Evolutionary conservation across 257 asterid species (phyloP), one percentile per base, ranked within the genome.

Genomic region (Jaltomata sinuosa): DNA sequence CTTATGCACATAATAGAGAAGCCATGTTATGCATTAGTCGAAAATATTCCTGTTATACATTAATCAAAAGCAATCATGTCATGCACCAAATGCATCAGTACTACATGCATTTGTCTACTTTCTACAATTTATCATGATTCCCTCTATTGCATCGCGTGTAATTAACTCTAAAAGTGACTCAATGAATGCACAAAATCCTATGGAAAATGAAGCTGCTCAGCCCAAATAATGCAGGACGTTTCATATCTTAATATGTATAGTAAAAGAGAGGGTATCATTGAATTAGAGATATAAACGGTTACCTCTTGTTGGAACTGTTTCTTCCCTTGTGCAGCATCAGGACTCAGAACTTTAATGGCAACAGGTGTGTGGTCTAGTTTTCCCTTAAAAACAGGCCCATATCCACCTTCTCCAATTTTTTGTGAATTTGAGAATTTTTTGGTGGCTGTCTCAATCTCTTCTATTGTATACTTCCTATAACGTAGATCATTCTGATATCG

Each of bases 301-400:
- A 93, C 98, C 96, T 95, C 97, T 91, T 93, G 97, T 78, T 92
- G 97, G 92, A 95, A 95, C 64, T 95, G 98, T 86, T 89, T 91
- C 87, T 89, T 91, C 80, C 97, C 97, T 76, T 93, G 96, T 52
- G 91, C 89, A 34, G 96, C 98, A 87, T 95, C 97, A 15, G 98
- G 83, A 79, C 97, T 87, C 49, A 94, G 95, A 84, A 90, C 89
- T 87, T 93, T 92, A 81, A 95, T 93, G 77, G 98, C 98, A 55
- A 95, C 98, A 0, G 92, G 91, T 3, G 97, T 95, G 87, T 93
- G 95, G 86, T 95, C 98, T 29, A 95, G 97, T 84, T 85, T 93
- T 57, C 89, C 98, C 88, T 84, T 87, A 76, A 80, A 93, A 80
- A 95, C 98, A 6, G 98, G 98, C 16, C 98, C 97, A 83, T 95